Base-by-base conservation (phyloP, 495 filamentous ascomycete species). In the Hypoxylon lienhwacheense region DNA sequence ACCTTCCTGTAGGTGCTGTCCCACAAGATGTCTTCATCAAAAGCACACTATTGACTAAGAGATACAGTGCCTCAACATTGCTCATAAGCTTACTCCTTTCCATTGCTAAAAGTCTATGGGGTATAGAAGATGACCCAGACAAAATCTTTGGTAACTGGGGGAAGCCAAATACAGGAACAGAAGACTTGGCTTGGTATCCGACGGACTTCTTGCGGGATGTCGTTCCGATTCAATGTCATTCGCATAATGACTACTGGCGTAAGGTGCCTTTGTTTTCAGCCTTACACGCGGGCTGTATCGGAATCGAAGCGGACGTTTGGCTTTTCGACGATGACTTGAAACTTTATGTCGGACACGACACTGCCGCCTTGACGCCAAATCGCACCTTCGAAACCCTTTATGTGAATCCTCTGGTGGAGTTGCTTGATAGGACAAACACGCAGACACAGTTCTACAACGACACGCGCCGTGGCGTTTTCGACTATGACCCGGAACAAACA, bases 201-300 rank as follows among this genome's bases (percentile, higher is more conserved):
- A 89, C 88, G 0, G 85, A 90, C 70, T 85, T 89, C 59, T 84
- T 88, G 4, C 77, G 81, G 7, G 87, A 86, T 55, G 81, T 92
- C 29, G 47, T 74, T 0, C 88, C 89, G 0, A 80, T 87, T 33
- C 77, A 73, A 3, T 90, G 85, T 39, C 81, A 88, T 67, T 92
- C 88, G 0, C 91, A 96, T 69, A 96, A 96, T 64, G 91, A 96
- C 72, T 95, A 95, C 70, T 95, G 84, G 85, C 85, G 90, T 4
- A 78, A 76, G 7, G 79, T 89, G 2, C 91, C 91, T n/a, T 57
- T 79, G 5, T 79, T 77, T 64, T 83, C 81, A 2, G 85, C 85
- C 2, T 67, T 90, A 6, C 74, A 77, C 22, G 85, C 80, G 25
- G 76, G 86, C 11, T 85, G 83, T 62, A 83, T 79, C 31, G 88